Percentiles rank a stretch among this genome's conserved stretches.
Evolutionary conservation across 495 filamentous ascomycete genomes (phyloP).

Genomic region (Xanthoparmelia taractica): DNA sequence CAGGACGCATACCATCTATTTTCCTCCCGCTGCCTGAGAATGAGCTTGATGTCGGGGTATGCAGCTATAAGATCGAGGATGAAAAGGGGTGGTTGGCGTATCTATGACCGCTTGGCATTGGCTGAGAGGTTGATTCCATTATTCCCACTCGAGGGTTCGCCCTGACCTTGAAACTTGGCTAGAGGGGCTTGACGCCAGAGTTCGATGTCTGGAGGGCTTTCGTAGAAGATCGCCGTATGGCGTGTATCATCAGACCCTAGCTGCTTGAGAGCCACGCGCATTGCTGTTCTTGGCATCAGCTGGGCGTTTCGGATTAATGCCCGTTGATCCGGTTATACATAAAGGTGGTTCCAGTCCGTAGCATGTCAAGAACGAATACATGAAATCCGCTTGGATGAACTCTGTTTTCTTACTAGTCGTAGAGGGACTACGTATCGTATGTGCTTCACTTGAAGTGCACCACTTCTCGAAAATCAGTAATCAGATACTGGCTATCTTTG

Average conservation of each 20-base stretch:
- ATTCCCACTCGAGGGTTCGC: not conserved
- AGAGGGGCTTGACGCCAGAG: not conserved
- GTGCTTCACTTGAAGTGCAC: too few species aligned
- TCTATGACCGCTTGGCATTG: not conserved
- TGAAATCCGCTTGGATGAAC: too few species aligned
- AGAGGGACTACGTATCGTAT: too few species aligned
- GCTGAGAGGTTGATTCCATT: not conserved
- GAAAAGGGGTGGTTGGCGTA: not conserved
- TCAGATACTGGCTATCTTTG: too few species aligned
- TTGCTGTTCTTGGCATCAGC: not conserved
- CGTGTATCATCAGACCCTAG: not conserved
- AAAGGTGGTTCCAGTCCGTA: not conserved
- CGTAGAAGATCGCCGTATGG: not conserved
- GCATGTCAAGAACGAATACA: not conserved
- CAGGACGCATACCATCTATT: not conserved
- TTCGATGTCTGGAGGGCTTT: not conserved
- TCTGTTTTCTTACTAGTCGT: too few species aligned
- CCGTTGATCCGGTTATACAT: not conserved
- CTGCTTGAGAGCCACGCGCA: not conserved
- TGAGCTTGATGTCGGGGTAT: not conserved
- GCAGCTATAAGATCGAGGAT: not conserved
- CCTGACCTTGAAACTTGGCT: not conserved
- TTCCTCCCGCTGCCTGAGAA: not conserved
- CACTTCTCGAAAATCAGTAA: too few species aligned
- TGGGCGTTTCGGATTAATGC: not conserved